Base-by-base conservation (phyloP, 371 early-diverging fungal species). In the Saksenaea vasiformis region DNA sequence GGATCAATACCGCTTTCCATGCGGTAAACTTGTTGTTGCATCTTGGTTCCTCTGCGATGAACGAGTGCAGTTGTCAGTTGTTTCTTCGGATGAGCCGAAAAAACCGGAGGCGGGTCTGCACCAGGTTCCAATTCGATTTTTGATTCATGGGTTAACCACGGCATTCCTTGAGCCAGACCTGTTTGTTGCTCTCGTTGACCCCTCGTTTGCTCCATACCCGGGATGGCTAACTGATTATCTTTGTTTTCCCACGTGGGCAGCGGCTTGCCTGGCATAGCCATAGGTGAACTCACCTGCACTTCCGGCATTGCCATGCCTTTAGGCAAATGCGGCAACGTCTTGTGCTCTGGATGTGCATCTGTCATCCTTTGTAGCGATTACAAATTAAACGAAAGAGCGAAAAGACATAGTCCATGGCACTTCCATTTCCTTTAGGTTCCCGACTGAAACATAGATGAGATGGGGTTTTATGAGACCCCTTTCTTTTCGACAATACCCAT, bases 1-100 rank as follows among this genome's bases (percentile, higher is more conserved):
- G 83, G 83, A 58, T 82, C 67, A 53, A 82, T 78, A 13, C 83
- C 80, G 38, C 64, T 62, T 11, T 77, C 72, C 73, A 76, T 72
- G 24, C 79, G 75, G 61, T 74, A 75, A 0, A 73, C 62, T 10
- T 77, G 76, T 15, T 68, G 61, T 10, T 76, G 73, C 13, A 68
- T 43, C 9, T 58, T 68, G 0, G 73, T 47, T 1, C 69, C 69
- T 3, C 61, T 17, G 8, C 67, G 56, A 27, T 64, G 58, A 1
- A 62, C 57, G 0, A 75, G 15, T 22, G 51, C 24, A 8, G 31
- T 31, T 1, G 65, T 34, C 10, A 71, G 31, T 3, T 26, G 43
- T 1, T 43, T 66, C 14, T 61, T 64, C 13, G 82, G 74, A 0
- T 58, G 56, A 9, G 82, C 71, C 4, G 61, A 54, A 60, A 78